Percentiles rank a stretch among this genome's conserved stretches.
phyloP scores from a whole-genome alignment of 768 basidiomycete genomes.

The Mycena venus region DNA sequence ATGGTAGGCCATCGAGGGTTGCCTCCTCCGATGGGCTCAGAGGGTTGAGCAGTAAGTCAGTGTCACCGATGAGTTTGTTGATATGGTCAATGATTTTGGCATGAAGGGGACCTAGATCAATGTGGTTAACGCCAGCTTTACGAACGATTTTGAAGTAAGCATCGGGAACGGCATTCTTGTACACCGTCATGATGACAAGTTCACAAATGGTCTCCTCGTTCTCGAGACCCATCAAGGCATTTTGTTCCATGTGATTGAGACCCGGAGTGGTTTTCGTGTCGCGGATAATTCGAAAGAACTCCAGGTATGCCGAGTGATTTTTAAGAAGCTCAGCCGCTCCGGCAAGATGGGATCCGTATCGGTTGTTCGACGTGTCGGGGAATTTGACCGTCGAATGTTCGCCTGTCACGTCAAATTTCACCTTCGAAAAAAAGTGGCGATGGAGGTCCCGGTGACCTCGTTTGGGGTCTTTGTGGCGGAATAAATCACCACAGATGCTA shows the following conservation, averaged over 20 bases:
- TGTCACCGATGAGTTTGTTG: neutral
- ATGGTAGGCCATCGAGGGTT: neutral
- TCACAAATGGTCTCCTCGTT: neutral
- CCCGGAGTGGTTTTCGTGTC: neutral
- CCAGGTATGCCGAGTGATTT: neutral
- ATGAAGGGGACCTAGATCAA: neutral
- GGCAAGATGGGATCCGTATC: slow-evolving; percentile 24
- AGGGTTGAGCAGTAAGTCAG: neutral
- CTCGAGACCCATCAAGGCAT: neutral
- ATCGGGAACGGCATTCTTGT: neutral
- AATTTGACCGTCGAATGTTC: neutral
- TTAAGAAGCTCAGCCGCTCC: neutral
- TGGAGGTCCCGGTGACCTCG: neutral
- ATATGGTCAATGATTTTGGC: neutral
- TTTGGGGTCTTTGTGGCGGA: no score
- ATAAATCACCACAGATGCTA: slow-evolving; percentile 36
- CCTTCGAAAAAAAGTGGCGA: slow-evolving; percentile 15
- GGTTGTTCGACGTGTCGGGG: slow-evolving; percentile 37
- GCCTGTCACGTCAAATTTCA: neutral
- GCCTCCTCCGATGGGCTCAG: neutral
- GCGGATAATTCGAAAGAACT: neutral
- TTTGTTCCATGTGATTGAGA: neutral
- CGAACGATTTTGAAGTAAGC: neutral
- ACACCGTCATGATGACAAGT: neutral
- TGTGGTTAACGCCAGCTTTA: neutral